phyloP scores from a whole-genome alignment of 2,329 filamentous ascomycete genomes.

The Stagonosporopsis tanaceti region DNA sequence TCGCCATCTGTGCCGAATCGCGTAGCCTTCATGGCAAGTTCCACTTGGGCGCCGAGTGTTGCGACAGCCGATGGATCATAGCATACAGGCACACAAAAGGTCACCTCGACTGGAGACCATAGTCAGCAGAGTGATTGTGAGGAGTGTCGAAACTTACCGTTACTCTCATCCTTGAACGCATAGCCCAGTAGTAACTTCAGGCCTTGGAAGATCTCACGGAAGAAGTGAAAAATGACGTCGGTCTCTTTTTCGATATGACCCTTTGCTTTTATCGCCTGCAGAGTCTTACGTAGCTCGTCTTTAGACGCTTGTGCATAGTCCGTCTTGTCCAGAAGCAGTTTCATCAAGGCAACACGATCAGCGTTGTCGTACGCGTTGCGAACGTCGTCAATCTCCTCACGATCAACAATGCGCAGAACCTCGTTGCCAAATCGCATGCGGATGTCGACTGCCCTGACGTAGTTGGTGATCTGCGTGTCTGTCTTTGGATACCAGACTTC shows the following conservation, averaged over 20 bases:
- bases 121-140: not conserved
- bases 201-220: constrained; percentile 5
- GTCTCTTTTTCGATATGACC: constrained; percentile 12
- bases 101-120: constrained; percentile 17
- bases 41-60: constrained; percentile 10
- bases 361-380: not conserved
- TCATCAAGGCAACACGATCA: constrained; percentile 10
- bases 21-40: constrained; percentile 16
- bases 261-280: constrained; percentile 2
- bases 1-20: constrained; percentile 10
- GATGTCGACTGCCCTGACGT: not conserved
- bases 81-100: constrained; percentile 23
- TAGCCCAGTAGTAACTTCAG: not conserved
- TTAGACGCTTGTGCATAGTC: constrained; percentile 2
- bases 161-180: constrained; percentile 1
- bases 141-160: not conserved
- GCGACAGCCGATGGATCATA: constrained; percentile 17
- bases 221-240: constrained; percentile 14
- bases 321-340: constrained; percentile 17
- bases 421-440: constrained; percentile 18
- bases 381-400: not conserved
- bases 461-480: not conserved
- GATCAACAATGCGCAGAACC: constrained; percentile 9
- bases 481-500: constrained; percentile 15
- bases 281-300: not conserved